phyloP scores from a whole-genome alignment of 129 eudicot genomes.

The Oenanthe sinensis region DNA sequence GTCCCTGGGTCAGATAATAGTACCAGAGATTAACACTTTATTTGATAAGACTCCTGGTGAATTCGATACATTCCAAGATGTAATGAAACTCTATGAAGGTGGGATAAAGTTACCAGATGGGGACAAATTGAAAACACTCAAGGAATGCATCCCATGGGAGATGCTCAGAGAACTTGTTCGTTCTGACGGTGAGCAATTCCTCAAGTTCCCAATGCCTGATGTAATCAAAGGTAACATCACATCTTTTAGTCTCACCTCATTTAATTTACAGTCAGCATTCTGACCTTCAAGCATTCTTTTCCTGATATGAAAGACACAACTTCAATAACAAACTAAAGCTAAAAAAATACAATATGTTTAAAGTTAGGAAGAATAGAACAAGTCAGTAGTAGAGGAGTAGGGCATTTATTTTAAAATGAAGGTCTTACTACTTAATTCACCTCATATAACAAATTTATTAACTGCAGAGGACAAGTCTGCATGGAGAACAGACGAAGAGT shows the following conservation, averaged over 20 bases:
- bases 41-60: conserved; percentile 59
- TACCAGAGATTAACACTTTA: conserved; percentile 48
- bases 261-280: neutral
- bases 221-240: conserved; percentile 61
- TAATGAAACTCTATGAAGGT: conserved; percentile 41
- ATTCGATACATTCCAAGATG: conserved; percentile 54
- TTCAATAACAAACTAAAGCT: neutral
- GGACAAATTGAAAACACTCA: conserved; percentile 18
- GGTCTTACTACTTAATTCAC: neutral
- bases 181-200: conserved; percentile 50
- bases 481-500: conserved; percentile 58
- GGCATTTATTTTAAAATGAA: too few species aligned
- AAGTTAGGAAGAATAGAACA: neutral
- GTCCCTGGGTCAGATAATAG: conserved; percentile 56
- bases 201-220: conserved; percentile 60
- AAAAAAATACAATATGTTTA: neutral
- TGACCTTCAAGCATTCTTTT: neutral
- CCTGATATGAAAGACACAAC: neutral
- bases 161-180: conserved; percentile 47
- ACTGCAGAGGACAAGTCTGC: conserved; percentile 40
- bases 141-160: conserved; percentile 43
- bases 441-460: neutral
- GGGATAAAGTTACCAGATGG: conserved; percentile 32
- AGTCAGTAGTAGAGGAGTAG: neutral
- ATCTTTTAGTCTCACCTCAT: neutral